phyloP scores from a whole-genome alignment of 2,329 filamentous ascomycete genomes.

The Pyrenochaeta sp. region DNA sequence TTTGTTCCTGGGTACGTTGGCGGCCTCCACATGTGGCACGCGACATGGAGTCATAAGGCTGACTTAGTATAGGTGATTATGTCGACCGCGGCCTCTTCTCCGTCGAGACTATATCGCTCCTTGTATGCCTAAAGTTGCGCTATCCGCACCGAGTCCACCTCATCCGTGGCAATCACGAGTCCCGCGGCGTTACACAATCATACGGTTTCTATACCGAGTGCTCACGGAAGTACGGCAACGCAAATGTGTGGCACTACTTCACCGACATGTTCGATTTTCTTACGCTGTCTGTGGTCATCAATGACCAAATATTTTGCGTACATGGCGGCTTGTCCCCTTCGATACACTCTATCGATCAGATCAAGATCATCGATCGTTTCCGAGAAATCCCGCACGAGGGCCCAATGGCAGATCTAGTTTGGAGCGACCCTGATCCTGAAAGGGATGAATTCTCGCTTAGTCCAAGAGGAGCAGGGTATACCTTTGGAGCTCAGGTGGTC shows the following conservation, averaged over 20 bases:
- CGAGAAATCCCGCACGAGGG: slow-evolving; percentile 98
- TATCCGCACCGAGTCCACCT: slow-evolving; percentile 96
- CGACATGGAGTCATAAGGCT: slow-evolving; percentile 25
- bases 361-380: slow-evolving; percentile 99
- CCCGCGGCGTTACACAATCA: slow-evolving; percentile 94
- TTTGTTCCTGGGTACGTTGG: slow-evolving; percentile 81
- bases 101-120: slow-evolving; percentile 96
- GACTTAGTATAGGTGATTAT: slow-evolving; percentile 76
- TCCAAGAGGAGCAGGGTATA: slow-evolving; percentile 93
- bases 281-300: slow-evolving; percentile 95
- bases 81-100: slow-evolving; percentile 98
- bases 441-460: slow-evolving; percentile 96
- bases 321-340: slow-evolving; percentile 78
- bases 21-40: slow-evolving; percentile 21
- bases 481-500: slow-evolving; percentile 96
- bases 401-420: slow-evolving; percentile 98
- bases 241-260: slow-evolving; percentile 99
- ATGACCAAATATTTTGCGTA: slow-evolving; percentile 98
- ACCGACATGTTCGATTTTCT: slow-evolving; percentile 99
- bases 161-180: slow-evolving; percentile 98
- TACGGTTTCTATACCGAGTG: slow-evolving; percentile 99
- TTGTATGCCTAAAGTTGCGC: slow-evolving; percentile 95
- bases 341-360: slow-evolving; percentile 98
- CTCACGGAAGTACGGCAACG: slow-evolving; percentile 96
- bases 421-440: slow-evolving; percentile 98